These are phyloP conservation scores for Metschnikowia lochheadii DNA, from an alignment of 805 yeast genomes.

Conservation along the genomic window DNA sequence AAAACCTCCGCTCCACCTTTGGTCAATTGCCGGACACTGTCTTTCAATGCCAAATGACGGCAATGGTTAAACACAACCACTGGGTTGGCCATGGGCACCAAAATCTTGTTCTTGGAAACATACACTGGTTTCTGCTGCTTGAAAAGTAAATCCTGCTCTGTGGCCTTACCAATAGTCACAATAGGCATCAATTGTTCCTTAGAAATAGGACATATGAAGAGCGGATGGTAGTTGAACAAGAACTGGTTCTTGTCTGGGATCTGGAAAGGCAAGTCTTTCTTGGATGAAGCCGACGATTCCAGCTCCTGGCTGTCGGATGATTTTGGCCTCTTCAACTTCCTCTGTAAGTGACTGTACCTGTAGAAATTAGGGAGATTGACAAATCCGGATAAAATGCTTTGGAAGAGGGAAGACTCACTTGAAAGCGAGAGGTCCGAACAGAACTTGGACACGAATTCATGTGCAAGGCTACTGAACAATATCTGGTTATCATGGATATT, in stretches of 20 bases:
- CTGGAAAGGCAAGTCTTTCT: conserved; percentile 39
- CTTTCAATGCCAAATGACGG: conserved; percentile 39
- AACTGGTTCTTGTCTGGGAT: conserved; percentile 38
- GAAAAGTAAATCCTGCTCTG: conserved; percentile 12
- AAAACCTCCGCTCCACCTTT: conserved; percentile 37
- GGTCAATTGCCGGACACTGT: conserved; percentile 39
- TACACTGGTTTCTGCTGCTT: conserved; percentile 11
- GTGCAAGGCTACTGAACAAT: conserved; percentile 34
- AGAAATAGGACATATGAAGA: conserved; percentile 44
- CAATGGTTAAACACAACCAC: conserved; percentile 41
- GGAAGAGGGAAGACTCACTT: conserved; percentile 40
- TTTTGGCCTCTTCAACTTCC: conserved; percentile 20
- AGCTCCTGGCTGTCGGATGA: background rate
- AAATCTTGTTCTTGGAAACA: conserved; percentile 9
- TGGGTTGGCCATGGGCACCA: conserved; percentile 25
- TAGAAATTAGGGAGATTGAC: conserved; percentile 41
- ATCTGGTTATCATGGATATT: conserved; percentile 25
- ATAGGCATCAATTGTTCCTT: conserved; percentile 41
- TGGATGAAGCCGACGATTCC: conserved; percentile 15
- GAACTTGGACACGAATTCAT: conserved; percentile 38
- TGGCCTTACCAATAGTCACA: conserved; percentile 8
- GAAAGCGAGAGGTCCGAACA: conserved; percentile 36
- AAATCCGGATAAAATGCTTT: conserved; percentile 37
- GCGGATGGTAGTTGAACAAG: conserved; percentile 40
- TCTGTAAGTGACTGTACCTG: conserved; percentile 37